Percentiles rank a stretch among this genome's conserved stretches.
These are phyloP conservation scores for Aspergillus sp. DNA, from an alignment of 2,329 filamentous ascomycete genomes.

Conservation along the genomic window DNA sequence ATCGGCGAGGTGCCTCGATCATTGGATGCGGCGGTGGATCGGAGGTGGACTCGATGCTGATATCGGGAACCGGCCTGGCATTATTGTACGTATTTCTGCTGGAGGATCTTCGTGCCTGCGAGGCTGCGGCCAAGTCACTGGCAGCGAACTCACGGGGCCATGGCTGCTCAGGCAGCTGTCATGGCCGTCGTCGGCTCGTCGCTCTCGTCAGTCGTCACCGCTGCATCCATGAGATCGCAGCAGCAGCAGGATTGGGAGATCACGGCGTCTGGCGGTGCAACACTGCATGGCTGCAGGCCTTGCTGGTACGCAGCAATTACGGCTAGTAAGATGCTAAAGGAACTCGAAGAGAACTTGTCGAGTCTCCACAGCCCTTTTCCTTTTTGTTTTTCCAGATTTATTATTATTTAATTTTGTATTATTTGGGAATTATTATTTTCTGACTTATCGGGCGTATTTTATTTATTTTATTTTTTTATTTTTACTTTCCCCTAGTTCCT, in stretches of 20 bases:
- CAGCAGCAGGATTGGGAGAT: constrained; percentile 1
- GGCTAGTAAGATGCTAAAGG: constrained; percentile 5
- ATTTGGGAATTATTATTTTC: constrained; percentile 1
- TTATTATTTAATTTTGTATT: background rate
- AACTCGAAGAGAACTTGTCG: background rate
- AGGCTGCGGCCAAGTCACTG: no score
- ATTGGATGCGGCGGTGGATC: background rate
- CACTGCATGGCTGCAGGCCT: background rate
- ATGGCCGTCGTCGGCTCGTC: background rate
- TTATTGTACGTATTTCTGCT: background rate
- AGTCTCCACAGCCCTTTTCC: background rate
- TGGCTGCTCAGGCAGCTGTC: no score
- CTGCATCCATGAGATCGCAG: background rate
- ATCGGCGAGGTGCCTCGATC: no score
- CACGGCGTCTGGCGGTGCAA: constrained; percentile 19
- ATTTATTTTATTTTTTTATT: constrained; percentile 7
- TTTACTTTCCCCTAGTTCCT: constrained; percentile 11
- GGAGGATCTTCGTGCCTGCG: no score
- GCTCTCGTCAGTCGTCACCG: background rate
- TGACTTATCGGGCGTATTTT: constrained; percentile 4
- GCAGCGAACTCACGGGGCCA: no score
- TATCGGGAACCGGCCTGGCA: background rate
- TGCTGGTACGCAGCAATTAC: background rate
- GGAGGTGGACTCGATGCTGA: background rate
- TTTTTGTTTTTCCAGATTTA: background rate